A percentile compares a stretch with the other conserved stretches of the same genome.
phyloP scores from a whole-genome alignment of 2,329 filamentous ascomycete genomes.

The Arthroderma sp. region DNA sequence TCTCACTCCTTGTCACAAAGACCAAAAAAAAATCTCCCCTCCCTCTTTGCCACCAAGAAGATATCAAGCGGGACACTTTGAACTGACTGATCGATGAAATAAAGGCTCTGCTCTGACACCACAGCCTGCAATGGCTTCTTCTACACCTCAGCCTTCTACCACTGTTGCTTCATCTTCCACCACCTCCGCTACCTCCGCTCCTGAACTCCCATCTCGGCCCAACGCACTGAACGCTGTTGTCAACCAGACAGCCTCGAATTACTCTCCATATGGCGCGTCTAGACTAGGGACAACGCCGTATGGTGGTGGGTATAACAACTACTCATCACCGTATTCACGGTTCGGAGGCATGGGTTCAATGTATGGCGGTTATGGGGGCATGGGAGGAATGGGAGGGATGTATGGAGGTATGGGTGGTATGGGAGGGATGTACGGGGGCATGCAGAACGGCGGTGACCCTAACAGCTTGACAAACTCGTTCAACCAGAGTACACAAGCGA shows the following conservation, averaged over 20 bases:
- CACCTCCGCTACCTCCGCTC: slow-evolving; percentile 39
- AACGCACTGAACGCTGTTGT: slow-evolving; percentile 65
- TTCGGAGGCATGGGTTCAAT: slow-evolving; percentile 36
- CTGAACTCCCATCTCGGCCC: slow-evolving; percentile 69
- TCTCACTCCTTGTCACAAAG: background rate
- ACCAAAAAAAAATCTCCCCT: background rate
- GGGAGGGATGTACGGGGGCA: slow-evolving; percentile 37
- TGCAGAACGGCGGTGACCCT: slow-evolving; percentile 45
- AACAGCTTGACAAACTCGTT: slow-evolving; percentile 93
- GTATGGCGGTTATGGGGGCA: slow-evolving; percentile 30
- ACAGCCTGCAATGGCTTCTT: slow-evolving; percentile 20
- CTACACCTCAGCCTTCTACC: slow-evolving; percentile 13
- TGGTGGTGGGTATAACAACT: slow-evolving; percentile 41
- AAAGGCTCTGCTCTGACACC: background rate
- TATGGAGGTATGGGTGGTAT: slow-evolving; percentile 34
- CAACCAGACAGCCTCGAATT: slow-evolving; percentile 77
- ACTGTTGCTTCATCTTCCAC: slow-evolving; percentile 32
- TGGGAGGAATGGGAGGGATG: slow-evolving; percentile 39
- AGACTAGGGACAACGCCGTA: slow-evolving; percentile 44
- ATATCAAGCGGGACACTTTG: background rate
- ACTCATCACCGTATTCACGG: slow-evolving; percentile 45
- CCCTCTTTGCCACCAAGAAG: background rate
- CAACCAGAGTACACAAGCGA: slow-evolving; percentile 86
- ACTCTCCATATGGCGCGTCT: slow-evolving; percentile 52
- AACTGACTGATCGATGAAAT: background rate